phyloP scores from a whole-genome alignment of 2,329 filamentous ascomycete genomes.

The Arthrobotrys sinensis region DNA sequence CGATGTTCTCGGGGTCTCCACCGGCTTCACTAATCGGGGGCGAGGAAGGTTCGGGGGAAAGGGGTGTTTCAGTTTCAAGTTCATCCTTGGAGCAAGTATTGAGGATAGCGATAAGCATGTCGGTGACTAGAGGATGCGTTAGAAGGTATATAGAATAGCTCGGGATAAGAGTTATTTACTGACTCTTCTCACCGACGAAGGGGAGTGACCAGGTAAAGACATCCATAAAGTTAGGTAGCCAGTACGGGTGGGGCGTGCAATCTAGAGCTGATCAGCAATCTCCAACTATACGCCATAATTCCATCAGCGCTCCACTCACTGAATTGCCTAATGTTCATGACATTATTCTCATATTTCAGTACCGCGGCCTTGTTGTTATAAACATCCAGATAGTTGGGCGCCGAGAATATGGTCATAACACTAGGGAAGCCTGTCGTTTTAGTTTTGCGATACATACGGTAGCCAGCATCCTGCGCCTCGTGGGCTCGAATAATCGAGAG shows the following conservation, averaged over 20 bases:
- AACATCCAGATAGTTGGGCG: slow-evolving; percentile 97
- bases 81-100: slow-evolving; percentile 99
- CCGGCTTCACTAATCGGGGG: slow-evolving; percentile 75
- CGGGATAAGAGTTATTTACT: slow-evolving; percentile 60
- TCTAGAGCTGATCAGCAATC: slow-evolving; percentile 67
- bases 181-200: slow-evolving; percentile 92
- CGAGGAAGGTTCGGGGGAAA: slow-evolving; percentile 80
- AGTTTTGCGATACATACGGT: slow-evolving; percentile 99
- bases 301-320: slow-evolving; percentile 67
- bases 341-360: slow-evolving; percentile 99
- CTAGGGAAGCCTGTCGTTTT: slow-evolving; percentile 97
- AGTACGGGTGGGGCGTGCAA: slow-evolving; percentile 98
- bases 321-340: slow-evolving; percentile 99
- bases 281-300: not conserved
- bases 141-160: not conserved
- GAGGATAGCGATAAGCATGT: slow-evolving; percentile 98
- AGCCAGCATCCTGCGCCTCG: slow-evolving; percentile 97
- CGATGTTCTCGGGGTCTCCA: slow-evolving; percentile 85
- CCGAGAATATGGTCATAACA: slow-evolving; percentile 99
- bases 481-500: slow-evolving; percentile 97
- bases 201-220: slow-evolving; percentile 99
- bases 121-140: slow-evolving; percentile 76
- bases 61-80: slow-evolving; percentile 87
- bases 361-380: slow-evolving; percentile 99
- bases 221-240: slow-evolving; percentile 99